Evolutionary conservation across 2,329 filamentous ascomycete genomes (phyloP), one percentile per base, ranked within the genome.

Genomic region (Escovopsis sp.): DNA sequence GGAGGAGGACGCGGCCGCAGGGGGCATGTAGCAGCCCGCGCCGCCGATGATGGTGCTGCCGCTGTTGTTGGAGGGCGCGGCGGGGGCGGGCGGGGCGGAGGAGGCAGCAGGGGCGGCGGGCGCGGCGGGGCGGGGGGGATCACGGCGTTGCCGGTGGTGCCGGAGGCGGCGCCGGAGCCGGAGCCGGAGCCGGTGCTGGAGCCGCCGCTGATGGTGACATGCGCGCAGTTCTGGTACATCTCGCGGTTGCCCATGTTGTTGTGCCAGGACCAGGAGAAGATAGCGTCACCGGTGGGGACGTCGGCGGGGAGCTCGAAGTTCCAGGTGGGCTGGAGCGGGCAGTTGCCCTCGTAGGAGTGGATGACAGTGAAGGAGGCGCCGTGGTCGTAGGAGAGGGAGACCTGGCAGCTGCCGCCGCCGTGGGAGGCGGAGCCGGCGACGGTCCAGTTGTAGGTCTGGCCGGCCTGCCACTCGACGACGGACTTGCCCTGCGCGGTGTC

Each of bases 21-120:
- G 89, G 63, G 85, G 85, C 80, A 85, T 85, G 70, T 89, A 89
- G 73, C 82, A 83, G 59, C 88, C 83, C 35, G 83, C 72, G 63
- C 86, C 86, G 18, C 83, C 83, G 38, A 81, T 61, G 49, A 76
- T 67, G 66, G 85, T 85, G 63, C 6, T 6, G 28, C 28, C 28
- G 28, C 28, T 30, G 28, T 10, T 30, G 10, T 6, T 6, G 28
- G 28, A 6, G 28, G 28, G 6, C 28, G 28, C 6, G 28, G 28
- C 28, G 10, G 28, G 10, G 28, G 28, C 6, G 2, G 28, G 2
- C 2, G 28, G 6, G 28, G 28, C 28, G 10, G 10, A 6, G 28
- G 28, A 10, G 15, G 15, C 15, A 30, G 28, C 28, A 30, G 28
- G 10, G 28, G 28, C 28, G 28, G 28, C 6, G 10, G 28, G 28